Percentiles rank a stretch among this genome's conserved stretches.
phyloP scores from a whole-genome alignment of 306 rosid species.

The Pyrus pyrifolia region DNA sequence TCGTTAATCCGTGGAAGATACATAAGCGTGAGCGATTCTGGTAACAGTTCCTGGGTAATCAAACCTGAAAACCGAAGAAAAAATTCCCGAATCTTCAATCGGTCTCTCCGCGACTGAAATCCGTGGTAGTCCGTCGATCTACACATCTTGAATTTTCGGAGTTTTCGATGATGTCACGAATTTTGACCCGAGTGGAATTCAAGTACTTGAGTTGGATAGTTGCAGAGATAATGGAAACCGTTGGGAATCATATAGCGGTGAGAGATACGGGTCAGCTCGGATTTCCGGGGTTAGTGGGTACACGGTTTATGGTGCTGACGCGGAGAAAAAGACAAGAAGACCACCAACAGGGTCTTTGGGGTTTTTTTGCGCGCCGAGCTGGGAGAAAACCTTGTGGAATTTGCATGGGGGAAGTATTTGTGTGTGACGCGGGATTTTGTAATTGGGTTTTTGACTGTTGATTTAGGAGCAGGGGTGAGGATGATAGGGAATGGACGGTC shows the following conservation, averaged over 20 bases:
- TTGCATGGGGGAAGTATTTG: neutral
- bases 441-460: neutral
- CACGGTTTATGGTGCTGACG: conserved; percentile 14
- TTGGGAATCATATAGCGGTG: neutral
- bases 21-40: conserved; percentile 35
- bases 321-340: neutral
- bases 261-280: neutral
- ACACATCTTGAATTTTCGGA: conserved; percentile 21
- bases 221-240: neutral
- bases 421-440: neutral
- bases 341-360: neutral
- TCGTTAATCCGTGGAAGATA: conserved; percentile 39
- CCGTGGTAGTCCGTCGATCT: conserved; percentile 32
- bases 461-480: neutral
- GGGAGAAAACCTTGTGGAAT: neutral
- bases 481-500: neutral
- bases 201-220: neutral
- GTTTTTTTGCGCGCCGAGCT: neutral
- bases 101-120: conserved; percentile 2
- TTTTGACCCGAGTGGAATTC: neutral
- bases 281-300: conserved; percentile 3
- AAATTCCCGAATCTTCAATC: conserved; percentile 21
- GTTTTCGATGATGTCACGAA: neutral
- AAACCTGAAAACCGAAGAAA: conserved; percentile 26
- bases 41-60: conserved; percentile 4